A percentile compares a stretch with the other conserved stretches of the same genome.
Evolutionary conservation across 2,329 filamentous ascomycete species (phyloP).

Genomic region (Diaporthe sp.): DNA sequence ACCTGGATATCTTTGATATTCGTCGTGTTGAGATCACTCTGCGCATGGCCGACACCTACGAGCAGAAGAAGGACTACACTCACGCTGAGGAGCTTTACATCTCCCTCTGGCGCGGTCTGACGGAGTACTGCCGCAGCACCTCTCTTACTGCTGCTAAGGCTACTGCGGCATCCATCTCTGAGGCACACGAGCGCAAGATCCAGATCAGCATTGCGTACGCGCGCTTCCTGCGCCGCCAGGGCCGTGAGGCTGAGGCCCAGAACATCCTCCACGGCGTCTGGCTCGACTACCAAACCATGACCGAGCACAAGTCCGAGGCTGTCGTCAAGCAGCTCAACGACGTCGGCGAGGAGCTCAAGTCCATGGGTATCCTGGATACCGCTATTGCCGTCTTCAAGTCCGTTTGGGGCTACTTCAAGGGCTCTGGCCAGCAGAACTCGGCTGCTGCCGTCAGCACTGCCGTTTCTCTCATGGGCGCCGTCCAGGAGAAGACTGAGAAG

Average conservation of each 20-base stretch:
- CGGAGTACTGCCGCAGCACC: slow-evolving; percentile 43
- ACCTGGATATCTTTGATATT: slow-evolving; percentile 41
- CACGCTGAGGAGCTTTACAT: slow-evolving; percentile 45
- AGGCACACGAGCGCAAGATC: slow-evolving; percentile 44
- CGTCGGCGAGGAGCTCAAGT: slow-evolving; percentile 43
- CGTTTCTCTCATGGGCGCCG: slow-evolving; percentile 40
- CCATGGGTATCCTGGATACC: slow-evolving; percentile 42
- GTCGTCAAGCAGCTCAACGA: slow-evolving; percentile 43
- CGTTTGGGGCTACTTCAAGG: slow-evolving; percentile 44
- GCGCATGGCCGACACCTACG: slow-evolving; percentile 41
- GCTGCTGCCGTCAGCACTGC: slow-evolving; percentile 41
- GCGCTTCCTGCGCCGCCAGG: slow-evolving; percentile 43
- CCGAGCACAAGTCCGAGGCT: slow-evolving; percentile 41
- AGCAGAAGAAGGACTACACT: slow-evolving; percentile 43
- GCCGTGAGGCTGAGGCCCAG: slow-evolving; percentile 42
- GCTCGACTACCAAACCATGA: slow-evolving; percentile 43
- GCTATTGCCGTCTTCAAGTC: slow-evolving; percentile 43
- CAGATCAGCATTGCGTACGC: slow-evolving; percentile 44
- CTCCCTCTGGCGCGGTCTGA: slow-evolving; percentile 45
- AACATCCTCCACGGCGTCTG: slow-evolving; percentile 44
- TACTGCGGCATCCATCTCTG: slow-evolving; percentile 38
- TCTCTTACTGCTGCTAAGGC: slow-evolving; percentile 29
- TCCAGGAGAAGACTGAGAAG: slow-evolving; percentile 40
- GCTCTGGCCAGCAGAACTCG: slow-evolving; percentile 42
- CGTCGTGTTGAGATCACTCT: slow-evolving; percentile 42